Evolutionary conservation across 2,329 filamentous ascomycete genomes (phyloP), one percentile per base, ranked within the genome.

Genomic region (Epichloe bromicola): DNA sequence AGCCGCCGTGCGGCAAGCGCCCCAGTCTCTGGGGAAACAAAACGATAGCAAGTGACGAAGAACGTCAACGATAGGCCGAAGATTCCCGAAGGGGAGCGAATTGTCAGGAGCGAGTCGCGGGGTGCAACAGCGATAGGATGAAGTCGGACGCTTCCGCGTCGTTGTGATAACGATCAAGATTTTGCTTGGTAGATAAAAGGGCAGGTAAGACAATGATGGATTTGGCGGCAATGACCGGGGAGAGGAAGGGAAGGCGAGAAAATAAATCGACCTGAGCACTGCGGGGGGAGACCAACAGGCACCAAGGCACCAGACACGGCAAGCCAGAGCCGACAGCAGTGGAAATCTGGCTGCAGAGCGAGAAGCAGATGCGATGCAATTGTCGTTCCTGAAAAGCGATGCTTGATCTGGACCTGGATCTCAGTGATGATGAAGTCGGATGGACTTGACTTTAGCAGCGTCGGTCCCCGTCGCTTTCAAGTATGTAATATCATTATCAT

Each of bases 1-100:
- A 64, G 63, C 64, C 64, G 64, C 64, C 55, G 58, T 59, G 65
- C 65, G 64, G 63, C 63, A 64, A 63, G 60, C 63, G 63, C 63
- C 65, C 63, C 63, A 59, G 58, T 59, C 52, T 57, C 59, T 43
- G 48, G 50, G 51, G 33, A 51, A 50, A 58, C 63, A 67, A 63
- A 67, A 64, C 58, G 59, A 61, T 58, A 58, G 59, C 56, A 59
- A 57, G 49, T 17, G 46, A 43, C 49, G 52, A 20, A 19, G 23
- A 26, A 19, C 26, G 49, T 39, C 44, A 46, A 38, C 49, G 14
- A 17, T 34, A 51, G 30, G 49, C 36, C 51, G 44, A n/a, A 30
- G 26, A 7, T 30, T 30, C 7, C 26, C 26, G 26, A 30, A 38
- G 12, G 41, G 5, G 46, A 41, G 39, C 39, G 49, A 49, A 33